Evolutionary conservation across 768 basidiomycete species (phyloP).

Genomic region (Boletales sp.): DNA sequence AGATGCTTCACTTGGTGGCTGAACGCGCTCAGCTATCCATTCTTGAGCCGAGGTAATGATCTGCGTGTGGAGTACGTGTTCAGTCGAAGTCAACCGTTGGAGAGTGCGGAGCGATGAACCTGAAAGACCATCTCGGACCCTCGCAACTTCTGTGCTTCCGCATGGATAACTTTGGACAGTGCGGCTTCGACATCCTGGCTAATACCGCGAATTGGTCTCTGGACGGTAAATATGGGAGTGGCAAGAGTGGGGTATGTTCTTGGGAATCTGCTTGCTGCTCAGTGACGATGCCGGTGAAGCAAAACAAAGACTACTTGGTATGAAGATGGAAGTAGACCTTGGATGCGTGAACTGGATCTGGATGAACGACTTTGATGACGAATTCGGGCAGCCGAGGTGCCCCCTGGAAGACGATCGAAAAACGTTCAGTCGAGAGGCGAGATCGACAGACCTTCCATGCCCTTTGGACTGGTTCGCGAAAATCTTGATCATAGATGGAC

Average conservation of each 20-base stretch:
- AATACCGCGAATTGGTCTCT: constrained; percentile 61
- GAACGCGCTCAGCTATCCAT: constrained; percentile 60
- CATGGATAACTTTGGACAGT: constrained; percentile 56
- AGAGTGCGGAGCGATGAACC: constrained; percentile 35
- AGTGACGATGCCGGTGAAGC: background rate
- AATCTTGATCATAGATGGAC: constrained; percentile 79
- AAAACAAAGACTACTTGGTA: constrained; percentile 51
- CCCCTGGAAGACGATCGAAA: constrained; percentile 39
- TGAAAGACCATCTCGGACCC: constrained; percentile 81
- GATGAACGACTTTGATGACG: constrained; percentile 67
- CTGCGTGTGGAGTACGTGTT: constrained; percentile 31
- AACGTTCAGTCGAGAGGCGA: constrained; percentile 9
- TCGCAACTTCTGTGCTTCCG: constrained; percentile 59
- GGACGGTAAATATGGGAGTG: constrained; percentile 62
- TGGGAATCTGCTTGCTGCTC: constrained; percentile 51
- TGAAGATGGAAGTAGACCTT: constrained; percentile 66
- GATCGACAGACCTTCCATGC: constrained; percentile 67
- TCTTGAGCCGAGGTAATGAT: constrained; percentile 68
- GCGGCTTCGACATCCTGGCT: constrained; percentile 52
- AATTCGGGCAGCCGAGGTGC: constrained; percentile 73
- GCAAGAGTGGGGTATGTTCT: constrained; percentile 79
- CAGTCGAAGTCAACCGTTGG: background rate
- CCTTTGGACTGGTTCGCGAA: constrained; percentile 67
- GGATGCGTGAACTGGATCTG: constrained; percentile 49
- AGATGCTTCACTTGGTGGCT: constrained; percentile 52